Evolutionary conservation across 164 flowering plant species (phyloP), one percentile per base, ranked within the genome.

Genomic region (Akebia trifoliata): DNA sequence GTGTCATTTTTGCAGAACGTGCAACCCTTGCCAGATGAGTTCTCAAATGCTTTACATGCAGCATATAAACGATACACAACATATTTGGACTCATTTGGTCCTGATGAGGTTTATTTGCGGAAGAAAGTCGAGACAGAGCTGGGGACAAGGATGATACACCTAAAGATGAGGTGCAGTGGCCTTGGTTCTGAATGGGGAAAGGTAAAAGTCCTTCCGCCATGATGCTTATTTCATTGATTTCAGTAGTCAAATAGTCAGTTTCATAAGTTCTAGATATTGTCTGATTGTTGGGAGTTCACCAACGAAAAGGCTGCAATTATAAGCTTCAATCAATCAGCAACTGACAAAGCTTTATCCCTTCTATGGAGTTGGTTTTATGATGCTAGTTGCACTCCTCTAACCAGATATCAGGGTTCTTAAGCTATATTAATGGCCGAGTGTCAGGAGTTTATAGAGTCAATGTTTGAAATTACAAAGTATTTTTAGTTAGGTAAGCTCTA

Each of bases 181-280:
- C 78, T 90, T 71, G 83, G 72, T 60, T 59, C 97, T 47, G 84
- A 85, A 53, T 92, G 98, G 98, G 95, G 95, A 71, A 85, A 87
- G 98, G 98, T 92, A 83, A 47, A 43, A 25, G 12, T 31, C 8
- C 4, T 18, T 59, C 25, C 10, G 15, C 18, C 29, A 8, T 21
- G 30, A 46, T 10, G 29, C 24, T 25, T 21, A 46, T 20, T 30
- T 17, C 24, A 14, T n/a, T n/a, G n/a, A n/a, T n/a, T n/a, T n/a
- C n/a, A n/a, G n/a, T n/a, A n/a, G n/a, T n/a, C n/a, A n/a, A n/a
- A n/a, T 51, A 40, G 44, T 14, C 18, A 40, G 15, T n/a, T 7
- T n/a, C 17, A 15, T 40, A 17, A 40, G 44, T 21, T 40, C n/a
- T 40, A 40, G 44, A 40, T 40, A n/a, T n/a, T n/a, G n/a, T n/a